Evolutionary conservation across 371 early-diverging fungal genomes (phyloP).

Genomic region (Zopfochytrium polystomum): DNA sequence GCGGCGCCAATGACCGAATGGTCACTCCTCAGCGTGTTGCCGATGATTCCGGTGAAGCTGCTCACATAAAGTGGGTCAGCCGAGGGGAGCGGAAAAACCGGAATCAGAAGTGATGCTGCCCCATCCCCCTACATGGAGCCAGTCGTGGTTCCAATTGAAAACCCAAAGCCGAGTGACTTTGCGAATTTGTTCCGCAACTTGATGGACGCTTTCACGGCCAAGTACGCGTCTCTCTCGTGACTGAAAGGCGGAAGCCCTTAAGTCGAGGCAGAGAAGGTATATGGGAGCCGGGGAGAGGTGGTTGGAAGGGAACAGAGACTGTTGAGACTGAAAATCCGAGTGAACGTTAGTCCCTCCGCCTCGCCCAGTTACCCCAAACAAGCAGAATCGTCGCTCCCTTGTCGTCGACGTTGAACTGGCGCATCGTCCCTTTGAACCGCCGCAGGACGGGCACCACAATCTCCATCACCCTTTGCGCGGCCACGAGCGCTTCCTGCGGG

Average conservation of each 20-base stretch:
- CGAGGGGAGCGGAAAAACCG: too few relatives aligned
- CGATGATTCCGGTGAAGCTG: constrained; percentile 24
- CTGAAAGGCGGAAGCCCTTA: constrained; percentile 15
- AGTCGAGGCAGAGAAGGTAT: too few relatives aligned
- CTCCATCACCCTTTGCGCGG: constrained; percentile 17
- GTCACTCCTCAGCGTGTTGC: constrained; percentile 16
- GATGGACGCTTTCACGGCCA: constrained; percentile 21
- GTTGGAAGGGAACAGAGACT: not conserved
- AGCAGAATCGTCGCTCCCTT: constrained; percentile 27
- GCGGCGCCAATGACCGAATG: constrained; percentile 22
- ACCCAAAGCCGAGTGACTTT: constrained; percentile 1
- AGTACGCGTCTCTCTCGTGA: constrained; percentile 18
- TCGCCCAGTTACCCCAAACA: constrained; percentile 26
- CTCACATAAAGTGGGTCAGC: not conserved
- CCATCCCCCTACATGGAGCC: constrained; percentile 18
- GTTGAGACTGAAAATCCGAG: too few relatives aligned
- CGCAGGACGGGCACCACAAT: constrained; percentile 12
- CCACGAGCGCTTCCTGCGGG: not conserved
- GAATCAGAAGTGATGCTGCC: too few relatives aligned
- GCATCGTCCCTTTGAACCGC: constrained; percentile 20
- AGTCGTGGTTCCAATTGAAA: constrained; percentile 25
- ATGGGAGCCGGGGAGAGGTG: too few relatives aligned
- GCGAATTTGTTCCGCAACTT: constrained; percentile 5
- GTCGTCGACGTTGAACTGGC: constrained; percentile 32
- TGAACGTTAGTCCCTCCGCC: too few relatives aligned